These are phyloP conservation scores for Grosmannia clavigera DNA, from an alignment of 2,329 filamentous ascomycete genomes.

Conservation along the genomic window DNA sequence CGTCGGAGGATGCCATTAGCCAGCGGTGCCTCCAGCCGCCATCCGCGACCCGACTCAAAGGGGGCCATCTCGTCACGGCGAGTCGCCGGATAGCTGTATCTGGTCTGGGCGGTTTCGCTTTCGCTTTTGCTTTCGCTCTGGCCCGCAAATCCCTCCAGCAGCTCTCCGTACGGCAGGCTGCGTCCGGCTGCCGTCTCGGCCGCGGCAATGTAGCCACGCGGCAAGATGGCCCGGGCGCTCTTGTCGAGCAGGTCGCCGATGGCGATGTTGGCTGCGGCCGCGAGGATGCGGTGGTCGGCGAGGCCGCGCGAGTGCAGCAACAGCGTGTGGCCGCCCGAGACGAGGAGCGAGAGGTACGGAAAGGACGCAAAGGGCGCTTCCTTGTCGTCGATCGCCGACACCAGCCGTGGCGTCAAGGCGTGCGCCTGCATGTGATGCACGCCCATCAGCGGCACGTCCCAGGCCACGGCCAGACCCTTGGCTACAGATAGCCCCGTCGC, in stretches of 20 bases:
- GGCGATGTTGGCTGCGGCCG: conserved; percentile 66
- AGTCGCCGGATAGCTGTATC: conserved; percentile 45
- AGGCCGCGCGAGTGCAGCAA: conserved; percentile 63
- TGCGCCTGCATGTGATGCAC: conserved; percentile 98
- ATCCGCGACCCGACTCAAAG: conserved; percentile 31
- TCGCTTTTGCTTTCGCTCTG: conserved; percentile 7
- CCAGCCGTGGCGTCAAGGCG: conserved; percentile 73
- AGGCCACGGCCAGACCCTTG: conserved; percentile 76
- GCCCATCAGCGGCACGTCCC: conserved; percentile 69
- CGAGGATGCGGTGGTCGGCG: conserved; percentile 60
- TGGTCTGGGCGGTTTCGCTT: neutral
- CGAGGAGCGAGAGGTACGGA: conserved; percentile 78
- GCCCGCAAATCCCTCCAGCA: conserved; percentile 65
- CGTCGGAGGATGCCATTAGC: conserved; percentile 28
- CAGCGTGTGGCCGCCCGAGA: conserved; percentile 86
- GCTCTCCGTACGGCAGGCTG: conserved; percentile 66
- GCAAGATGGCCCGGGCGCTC: conserved; percentile 64
- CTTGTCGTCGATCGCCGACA: conserved; percentile 32
- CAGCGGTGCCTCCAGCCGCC: conserved; percentile 59
- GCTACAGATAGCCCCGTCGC: conserved; percentile 68
- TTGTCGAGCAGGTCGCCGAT: conserved; percentile 87
- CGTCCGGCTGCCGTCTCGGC: conserved; percentile 21
- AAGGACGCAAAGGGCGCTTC: conserved; percentile 36
- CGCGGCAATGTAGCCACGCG: conserved; percentile 38
- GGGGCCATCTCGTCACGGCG: conserved; percentile 45